phyloP scores from a whole-genome alignment of 2,329 filamentous ascomycete species.

The Teratosphaeria epicoccoides region DNA sequence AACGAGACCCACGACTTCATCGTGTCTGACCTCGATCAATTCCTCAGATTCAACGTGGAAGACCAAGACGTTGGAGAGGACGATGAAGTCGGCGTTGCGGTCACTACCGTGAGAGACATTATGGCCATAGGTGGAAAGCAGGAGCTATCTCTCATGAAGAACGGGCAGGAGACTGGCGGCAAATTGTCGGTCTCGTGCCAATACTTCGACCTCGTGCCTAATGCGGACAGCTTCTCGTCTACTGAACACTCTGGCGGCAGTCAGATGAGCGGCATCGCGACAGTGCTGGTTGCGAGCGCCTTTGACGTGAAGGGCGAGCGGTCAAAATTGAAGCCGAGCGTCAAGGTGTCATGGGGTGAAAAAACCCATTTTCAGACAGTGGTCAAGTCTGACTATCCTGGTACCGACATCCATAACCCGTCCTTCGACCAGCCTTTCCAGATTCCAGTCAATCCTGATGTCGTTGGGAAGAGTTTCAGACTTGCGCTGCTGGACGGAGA shows the following conservation, averaged over 20 bases:
- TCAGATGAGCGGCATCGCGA: slow-evolving; percentile 32
- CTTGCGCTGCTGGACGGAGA: slow-evolving; percentile 29
- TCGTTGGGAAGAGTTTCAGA: slow-evolving; percentile 23
- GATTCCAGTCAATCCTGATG: slow-evolving; percentile 30
- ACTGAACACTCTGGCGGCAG: slow-evolving; percentile 19
- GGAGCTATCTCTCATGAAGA: slow-evolving; percentile 30
- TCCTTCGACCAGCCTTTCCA: slow-evolving; percentile 37
- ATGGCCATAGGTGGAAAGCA: slow-evolving; percentile 33
- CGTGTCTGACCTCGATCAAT: slow-evolving; percentile 36
- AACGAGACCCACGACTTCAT: slow-evolving; percentile 41
- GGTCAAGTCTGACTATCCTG: slow-evolving; percentile 34
- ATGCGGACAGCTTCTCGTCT: slow-evolving; percentile 25
- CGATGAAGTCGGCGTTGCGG: slow-evolving; percentile 36
- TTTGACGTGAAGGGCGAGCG: slow-evolving; percentile 34
- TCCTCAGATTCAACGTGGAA: slow-evolving; percentile 32
- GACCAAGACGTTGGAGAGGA: slow-evolving; percentile 35
- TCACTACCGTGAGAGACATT: slow-evolving; percentile 33
- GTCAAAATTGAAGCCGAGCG: slow-evolving; percentile 36
- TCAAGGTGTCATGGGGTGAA: slow-evolving; percentile 34
- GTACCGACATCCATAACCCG: slow-evolving; percentile 40
- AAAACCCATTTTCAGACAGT: slow-evolving; percentile 32
- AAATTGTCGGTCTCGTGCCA: slow-evolving; percentile 29
- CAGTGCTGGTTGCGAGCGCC: slow-evolving; percentile 35
- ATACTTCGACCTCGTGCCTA: slow-evolving; percentile 34
- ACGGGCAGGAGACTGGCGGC: slow-evolving; percentile 29